These are phyloP conservation scores for Sporothrix euskadiensis DNA, from an alignment of 2,329 filamentous ascomycete species.

Conservation along the genomic window DNA sequence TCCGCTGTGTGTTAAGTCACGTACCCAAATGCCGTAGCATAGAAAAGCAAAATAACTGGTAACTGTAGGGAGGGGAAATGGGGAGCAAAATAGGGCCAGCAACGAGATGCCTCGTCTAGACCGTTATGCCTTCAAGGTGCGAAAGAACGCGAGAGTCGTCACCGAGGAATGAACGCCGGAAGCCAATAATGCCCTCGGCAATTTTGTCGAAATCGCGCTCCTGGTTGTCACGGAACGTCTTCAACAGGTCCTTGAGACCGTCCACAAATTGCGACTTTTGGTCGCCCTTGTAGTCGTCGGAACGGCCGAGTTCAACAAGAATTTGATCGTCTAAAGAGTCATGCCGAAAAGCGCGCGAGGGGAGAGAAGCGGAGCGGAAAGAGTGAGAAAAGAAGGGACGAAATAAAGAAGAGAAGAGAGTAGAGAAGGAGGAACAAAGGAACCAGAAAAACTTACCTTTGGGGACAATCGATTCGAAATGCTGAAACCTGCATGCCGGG, in stretches of 20 bases:
- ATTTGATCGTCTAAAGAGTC: conserved; percentile 66
- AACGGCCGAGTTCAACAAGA: conserved; percentile 68
- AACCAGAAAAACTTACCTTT: conserved; percentile 64
- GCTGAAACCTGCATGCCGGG: conserved; percentile 70
- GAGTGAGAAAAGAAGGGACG: conserved; percentile 37
- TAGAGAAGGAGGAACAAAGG: not conserved
- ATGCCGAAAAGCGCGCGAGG: conserved; percentile 37
- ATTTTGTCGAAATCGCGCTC: conserved; percentile 67
- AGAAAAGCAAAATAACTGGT: not conserved
- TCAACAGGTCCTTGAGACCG: conserved; percentile 63
- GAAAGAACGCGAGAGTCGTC: conserved; percentile 63
- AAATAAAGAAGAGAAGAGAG: conserved; percentile 36
- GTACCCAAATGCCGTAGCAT: conserved; percentile 11
- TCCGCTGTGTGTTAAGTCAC: conserved; percentile 8
- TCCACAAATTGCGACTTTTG: conserved; percentile 62
- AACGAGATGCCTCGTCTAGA: conserved; percentile 20
- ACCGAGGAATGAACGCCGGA: conserved; percentile 63
- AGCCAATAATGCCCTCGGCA: conserved; percentile 66
- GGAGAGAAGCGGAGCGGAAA: not conserved
- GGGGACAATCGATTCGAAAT: conserved; percentile 72
- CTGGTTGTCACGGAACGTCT: conserved; percentile 59
- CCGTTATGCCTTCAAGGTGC: conserved; percentile 42
- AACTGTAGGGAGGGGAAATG: not conserved
- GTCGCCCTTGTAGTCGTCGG: conserved; percentile 63
- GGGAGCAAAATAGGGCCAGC: not conserved